phyloP scores from a whole-genome alignment of 495 filamentous ascomycete species.

The Penicillium psychrofluorescens region DNA sequence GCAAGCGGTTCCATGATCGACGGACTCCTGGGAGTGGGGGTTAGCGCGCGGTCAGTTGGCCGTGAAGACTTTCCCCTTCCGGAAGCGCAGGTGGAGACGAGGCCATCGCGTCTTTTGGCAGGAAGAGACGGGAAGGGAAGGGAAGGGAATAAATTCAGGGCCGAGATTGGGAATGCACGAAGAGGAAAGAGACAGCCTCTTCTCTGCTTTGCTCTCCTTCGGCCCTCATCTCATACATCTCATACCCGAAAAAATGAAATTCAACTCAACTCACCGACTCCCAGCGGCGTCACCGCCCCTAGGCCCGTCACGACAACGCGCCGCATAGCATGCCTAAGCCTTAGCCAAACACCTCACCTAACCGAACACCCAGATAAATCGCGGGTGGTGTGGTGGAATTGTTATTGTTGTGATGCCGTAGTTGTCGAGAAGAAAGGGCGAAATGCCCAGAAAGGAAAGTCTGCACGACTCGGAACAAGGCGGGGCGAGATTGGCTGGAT shows the following conservation, averaged over 20 bases:
- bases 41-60: conserved; percentile 16
- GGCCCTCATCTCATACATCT: too few species aligned
- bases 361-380: too few species aligned
- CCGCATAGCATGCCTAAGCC: conserved; percentile 58
- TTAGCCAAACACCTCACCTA: too few species aligned
- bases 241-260: background rate
- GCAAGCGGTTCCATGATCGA: conserved; percentile 70
- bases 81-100: conserved; percentile 13
- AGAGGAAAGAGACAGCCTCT: too few species aligned
- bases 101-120: conserved; percentile 2
- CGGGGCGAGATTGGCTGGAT: conserved; percentile 5
- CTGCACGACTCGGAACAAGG: conserved; percentile 25
- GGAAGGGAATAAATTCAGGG: too few species aligned
- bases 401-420: conserved; percentile 3
- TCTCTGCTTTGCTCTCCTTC: too few species aligned
- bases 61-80: conserved; percentile 21
- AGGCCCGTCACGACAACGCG: conserved; percentile 93
- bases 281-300: conserved; percentile 86
- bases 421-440: conserved; percentile 4
- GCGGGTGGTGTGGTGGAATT: background rate
- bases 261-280: conserved; percentile 53
- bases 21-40: conserved; percentile 47
- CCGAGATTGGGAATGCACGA: too few species aligned
- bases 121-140: too few species aligned
- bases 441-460: conserved; percentile 38